Evolutionary conservation across 2,329 filamentous ascomycete genomes (phyloP).

Genomic region (Alternaria dauci): DNA sequence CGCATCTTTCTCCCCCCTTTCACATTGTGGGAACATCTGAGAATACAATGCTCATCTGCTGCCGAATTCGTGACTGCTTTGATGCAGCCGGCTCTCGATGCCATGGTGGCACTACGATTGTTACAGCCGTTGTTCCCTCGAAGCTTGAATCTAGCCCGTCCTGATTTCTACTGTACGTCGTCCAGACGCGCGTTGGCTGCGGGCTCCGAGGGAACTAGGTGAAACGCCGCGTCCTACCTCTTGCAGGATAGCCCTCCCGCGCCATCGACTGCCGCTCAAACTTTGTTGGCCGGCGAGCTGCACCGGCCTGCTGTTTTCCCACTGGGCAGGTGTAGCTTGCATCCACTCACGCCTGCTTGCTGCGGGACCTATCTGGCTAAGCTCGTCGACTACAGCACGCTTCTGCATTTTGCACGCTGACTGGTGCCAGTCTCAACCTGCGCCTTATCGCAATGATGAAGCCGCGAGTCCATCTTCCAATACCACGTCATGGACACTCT

Average conservation of each 20-base stretch:
- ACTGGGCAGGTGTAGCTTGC: neutral
- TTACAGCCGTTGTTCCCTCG: constrained; percentile 3
- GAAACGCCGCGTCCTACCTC: constrained; percentile 20
- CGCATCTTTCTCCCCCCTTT: neutral
- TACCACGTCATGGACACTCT: constrained; percentile 3
- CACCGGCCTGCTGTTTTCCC: neutral
- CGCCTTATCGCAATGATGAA: constrained; percentile 6
- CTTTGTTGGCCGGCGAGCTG: constrained; percentile 7
- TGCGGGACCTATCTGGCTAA: constrained; percentile 1
- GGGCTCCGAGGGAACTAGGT: constrained; percentile 28
- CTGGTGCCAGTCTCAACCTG: neutral
- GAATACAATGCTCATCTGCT: neutral
- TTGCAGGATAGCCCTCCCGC: constrained; percentile 23
- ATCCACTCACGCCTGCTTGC: neutral
- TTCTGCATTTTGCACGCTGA: neutral
- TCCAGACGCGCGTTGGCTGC: constrained; percentile 24
- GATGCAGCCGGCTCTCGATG: neutral
- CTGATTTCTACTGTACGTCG: constrained; percentile 3
- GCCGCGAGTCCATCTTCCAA: neutral
- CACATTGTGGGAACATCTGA: neutral
- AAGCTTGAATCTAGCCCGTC: constrained; percentile 1
- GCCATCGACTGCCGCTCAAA: constrained; percentile 11
- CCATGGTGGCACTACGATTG: neutral
- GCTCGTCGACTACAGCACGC: constrained; percentile 4
- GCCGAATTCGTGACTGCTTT: neutral